Conservation (phyloP, 2,329 filamentous ascomycete genomes). For the Ascochyta fabae region DNA sequence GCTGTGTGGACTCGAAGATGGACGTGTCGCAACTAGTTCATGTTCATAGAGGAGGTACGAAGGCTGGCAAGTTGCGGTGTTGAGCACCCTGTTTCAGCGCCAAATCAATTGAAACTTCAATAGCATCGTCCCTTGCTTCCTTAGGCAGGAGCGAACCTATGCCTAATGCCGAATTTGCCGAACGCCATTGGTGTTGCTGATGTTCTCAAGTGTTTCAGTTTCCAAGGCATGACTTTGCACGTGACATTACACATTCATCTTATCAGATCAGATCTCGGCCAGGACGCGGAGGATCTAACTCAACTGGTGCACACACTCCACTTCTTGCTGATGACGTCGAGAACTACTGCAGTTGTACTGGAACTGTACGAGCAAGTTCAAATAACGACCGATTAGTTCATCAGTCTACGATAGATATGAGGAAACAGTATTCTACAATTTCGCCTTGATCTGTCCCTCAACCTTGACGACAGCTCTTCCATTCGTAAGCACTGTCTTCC, state of each 20-base stretch:
- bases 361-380: too few relatives aligned
- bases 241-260: conserved; percentile 28
- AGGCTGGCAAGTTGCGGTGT: conserved; percentile 1
- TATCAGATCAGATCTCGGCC: conserved; percentile 34
- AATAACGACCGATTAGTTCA: background rate
- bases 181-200: conserved; percentile 8
- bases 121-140: conserved; percentile 15
- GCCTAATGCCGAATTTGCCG: conserved; percentile 27
- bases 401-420: background rate
- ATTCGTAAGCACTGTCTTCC: conserved; percentile 87
- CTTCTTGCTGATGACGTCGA: conserved; percentile 4
- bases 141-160: conserved; percentile 19
- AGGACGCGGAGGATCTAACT: conserved; percentile 30
- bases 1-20: background rate
- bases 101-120: conserved; percentile 29
- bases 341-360: background rate
- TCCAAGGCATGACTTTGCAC: conserved; percentile 6
- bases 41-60: background rate
- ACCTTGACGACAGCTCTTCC: conserved; percentile 79
- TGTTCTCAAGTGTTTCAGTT: conserved; percentile 11
- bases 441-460: conserved; percentile 53
- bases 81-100: conserved; percentile 20
- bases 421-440: conserved; percentile 38
- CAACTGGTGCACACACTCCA: conserved; percentile 6
- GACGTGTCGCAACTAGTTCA: background rate